These are phyloP conservation scores for Coemansia sp. DNA, from an alignment of 192 early-diverging fungal genomes.

Conservation along the genomic window DNA sequence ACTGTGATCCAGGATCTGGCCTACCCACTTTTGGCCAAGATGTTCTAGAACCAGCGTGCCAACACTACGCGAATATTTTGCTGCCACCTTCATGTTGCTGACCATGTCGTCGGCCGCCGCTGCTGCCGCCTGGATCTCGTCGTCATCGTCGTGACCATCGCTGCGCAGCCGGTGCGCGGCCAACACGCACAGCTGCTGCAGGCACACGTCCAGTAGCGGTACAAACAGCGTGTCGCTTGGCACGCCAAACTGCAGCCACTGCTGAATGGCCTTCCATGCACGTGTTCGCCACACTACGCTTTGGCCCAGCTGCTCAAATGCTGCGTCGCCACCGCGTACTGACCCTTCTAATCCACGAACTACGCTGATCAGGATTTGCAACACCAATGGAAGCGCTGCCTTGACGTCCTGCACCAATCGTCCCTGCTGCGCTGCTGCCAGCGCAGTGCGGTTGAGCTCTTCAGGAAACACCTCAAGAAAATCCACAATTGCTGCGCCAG, in stretches of 20 bases:
- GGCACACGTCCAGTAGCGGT: conserved; percentile 32
- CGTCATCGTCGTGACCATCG: conserved; percentile 15
- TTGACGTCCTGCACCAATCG: conserved; percentile 32
- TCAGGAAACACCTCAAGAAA: conserved; percentile 45
- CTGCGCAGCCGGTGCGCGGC: conserved; percentile 20
- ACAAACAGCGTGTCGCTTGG: conserved; percentile 30
- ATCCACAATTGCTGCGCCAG: conserved; percentile 28
- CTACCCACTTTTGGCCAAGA: conserved; percentile 31
- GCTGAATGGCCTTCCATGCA: conserved; percentile 40
- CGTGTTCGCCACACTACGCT: conserved; percentile 28
- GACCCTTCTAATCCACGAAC: conserved; percentile 23
- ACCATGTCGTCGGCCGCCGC: conserved; percentile 44
- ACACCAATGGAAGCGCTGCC: conserved; percentile 20
- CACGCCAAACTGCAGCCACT: conserved; percentile 51
- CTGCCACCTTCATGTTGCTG: conserved; percentile 33
- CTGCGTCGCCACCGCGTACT: background rate
- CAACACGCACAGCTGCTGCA: conserved; percentile 30
- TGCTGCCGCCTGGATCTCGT: conserved; percentile 35
- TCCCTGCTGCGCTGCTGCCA: conserved; percentile 18
- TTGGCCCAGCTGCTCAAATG: conserved; percentile 21
- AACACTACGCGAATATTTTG: conserved; percentile 28
- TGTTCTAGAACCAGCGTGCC: conserved; percentile 27
- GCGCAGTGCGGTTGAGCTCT: conserved; percentile 32
- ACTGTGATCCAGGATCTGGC: conserved; percentile 13
- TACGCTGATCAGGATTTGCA: conserved; percentile 31